Percentiles rank a stretch among this genome's conserved stretches.
Conservation (phyloP, 208 protist genomes). For the Blastocrithidia nonstop region DNA sequence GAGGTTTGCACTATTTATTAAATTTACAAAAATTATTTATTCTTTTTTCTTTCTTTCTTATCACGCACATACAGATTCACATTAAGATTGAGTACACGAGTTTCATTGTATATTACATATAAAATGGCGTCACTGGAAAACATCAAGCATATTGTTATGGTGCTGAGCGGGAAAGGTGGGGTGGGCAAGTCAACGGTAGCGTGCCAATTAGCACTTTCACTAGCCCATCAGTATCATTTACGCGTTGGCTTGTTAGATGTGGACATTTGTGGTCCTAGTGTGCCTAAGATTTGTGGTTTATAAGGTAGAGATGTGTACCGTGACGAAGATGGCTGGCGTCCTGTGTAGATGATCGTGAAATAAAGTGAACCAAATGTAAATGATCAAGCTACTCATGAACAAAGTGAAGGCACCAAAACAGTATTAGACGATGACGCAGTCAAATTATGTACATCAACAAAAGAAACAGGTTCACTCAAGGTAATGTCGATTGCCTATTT, state of each 20-base stretch:
- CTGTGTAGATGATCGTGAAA: constrained; percentile 22
- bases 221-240: constrained; percentile 55
- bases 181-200: constrained; percentile 98
- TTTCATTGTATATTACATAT: no score
- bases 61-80: no score
- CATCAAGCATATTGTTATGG: constrained; percentile 95
- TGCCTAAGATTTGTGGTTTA: constrained; percentile 94
- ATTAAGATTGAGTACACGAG: no score
- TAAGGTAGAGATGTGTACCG: constrained; percentile 79
- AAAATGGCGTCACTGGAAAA: constrained; percentile 9
- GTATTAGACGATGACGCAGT: constrained; percentile 1
- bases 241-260: constrained; percentile 86
- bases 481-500: constrained; percentile 98
- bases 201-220: constrained; percentile 89
- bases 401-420: no score
- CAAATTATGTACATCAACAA: not conserved
- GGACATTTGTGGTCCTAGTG: constrained; percentile 89
- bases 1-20: no score
- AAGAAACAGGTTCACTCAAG: constrained; percentile 20
- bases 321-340: constrained; percentile 67
- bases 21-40: no score
- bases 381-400: no score
- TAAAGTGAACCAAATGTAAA: not conserved
- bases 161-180: constrained; percentile 98
- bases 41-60: no score